Evolutionary conservation across 805 yeast genomes (phyloP), one percentile per base, ranked within the genome.

Genomic region (Blastobotrys peoriensis): DNA sequence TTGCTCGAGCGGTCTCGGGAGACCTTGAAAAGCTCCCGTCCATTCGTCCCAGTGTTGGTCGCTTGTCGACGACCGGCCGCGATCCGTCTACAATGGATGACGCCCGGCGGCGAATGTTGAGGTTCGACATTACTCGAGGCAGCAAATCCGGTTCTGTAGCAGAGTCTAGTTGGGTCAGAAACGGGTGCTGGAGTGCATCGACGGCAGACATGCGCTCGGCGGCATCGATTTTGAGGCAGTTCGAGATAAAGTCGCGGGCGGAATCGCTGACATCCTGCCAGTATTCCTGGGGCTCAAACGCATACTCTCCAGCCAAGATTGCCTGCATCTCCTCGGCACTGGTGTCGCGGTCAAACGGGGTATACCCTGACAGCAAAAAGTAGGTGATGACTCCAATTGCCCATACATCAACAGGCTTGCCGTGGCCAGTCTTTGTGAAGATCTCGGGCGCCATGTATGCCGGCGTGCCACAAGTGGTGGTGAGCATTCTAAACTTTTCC

Each of bases 361-460:
- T 76, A 57, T 81, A 83, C 2, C 89, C 89, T 49, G 83, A 73
- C 13, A 80, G 69, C 73, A 82, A 73, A 54, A 83, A 82, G 59
- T 82, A 83, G 1, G 81, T 72, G 27, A 81, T 66, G 2, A 83
- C 87, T 2, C 89, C 91, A 21, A 83, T 67, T 0, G 89, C 83
- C 91, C 91, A 83, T 25, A 83, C 69, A 57, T 83, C 91, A 2
- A 82, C 81, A 2, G 76, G 71, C 49, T 65, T 69, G 20, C 75
- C 74, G 53, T 82, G 83, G n/a, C 78, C 78, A 34, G 65, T 58
- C 40, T 73, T 66, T 13, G 66, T 60, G 44, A 76, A 67, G 34
- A 83, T 70, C 56, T 83, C 89, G 1, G 91, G 91, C 0, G 89
- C 83, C 74, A 83, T 77, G 61, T 83, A 83, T 17, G 85, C 79